phyloP scores from a whole-genome alignment of 164 flowering plant genomes.

The Malania oleifera region DNA sequence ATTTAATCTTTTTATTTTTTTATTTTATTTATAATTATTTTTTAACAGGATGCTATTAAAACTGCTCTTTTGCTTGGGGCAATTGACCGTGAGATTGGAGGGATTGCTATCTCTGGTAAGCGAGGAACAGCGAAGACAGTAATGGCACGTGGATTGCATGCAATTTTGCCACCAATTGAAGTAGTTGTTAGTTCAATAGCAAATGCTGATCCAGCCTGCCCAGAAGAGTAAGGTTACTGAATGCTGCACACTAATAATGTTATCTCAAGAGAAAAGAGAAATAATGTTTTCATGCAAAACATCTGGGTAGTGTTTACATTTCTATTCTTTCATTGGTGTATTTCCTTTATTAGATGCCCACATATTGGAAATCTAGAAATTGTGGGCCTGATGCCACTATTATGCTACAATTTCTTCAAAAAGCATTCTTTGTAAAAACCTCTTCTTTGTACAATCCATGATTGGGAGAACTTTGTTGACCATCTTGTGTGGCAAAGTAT shows the following conservation, averaged over 20 bases:
- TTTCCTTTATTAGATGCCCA: no score
- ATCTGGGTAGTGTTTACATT: no score
- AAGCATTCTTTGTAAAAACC: no score
- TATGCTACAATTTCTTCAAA: no score
- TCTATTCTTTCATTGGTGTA: no score
- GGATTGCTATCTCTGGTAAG: constrained; percentile 89
- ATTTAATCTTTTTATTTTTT: neutral
- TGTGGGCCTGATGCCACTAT: no score
- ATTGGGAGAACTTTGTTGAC: no score
- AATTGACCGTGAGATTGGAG: constrained; percentile 88
- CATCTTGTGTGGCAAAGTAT: no score
- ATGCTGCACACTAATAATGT: constrained; percentile 1
- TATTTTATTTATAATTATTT: neutral
- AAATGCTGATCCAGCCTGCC: constrained; percentile 84
- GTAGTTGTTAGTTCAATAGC: constrained; percentile 78
- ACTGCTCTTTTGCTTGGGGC: constrained; percentile 95
- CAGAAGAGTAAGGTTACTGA: constrained; percentile 69
- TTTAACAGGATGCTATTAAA: constrained; percentile 83
- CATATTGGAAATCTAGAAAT: no score
- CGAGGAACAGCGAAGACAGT: constrained; percentile 97
- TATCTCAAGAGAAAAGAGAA: neutral
- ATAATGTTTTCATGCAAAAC: neutral
- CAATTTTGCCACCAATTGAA: constrained; percentile 90
- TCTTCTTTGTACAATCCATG: no score
- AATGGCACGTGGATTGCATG: constrained; percentile 97